phyloP scores from a whole-genome alignment of 2,329 filamentous ascomycete species.

The Paecilomyces sp. region DNA sequence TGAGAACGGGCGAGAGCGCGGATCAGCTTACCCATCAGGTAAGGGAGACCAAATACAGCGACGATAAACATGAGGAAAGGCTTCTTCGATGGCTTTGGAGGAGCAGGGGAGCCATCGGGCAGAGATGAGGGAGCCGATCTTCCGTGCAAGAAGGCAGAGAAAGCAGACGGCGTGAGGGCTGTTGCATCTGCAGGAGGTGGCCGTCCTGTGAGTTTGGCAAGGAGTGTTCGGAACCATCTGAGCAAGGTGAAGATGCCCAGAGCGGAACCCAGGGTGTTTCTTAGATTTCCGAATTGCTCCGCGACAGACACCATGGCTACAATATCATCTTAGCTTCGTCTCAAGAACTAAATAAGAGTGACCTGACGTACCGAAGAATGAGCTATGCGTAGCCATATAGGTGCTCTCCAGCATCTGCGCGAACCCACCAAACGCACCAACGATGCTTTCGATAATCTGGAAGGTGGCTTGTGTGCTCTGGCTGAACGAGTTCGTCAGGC shows the following conservation, averaged over 20 bases:
- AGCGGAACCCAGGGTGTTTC: constrained; percentile 86
- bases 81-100: constrained; percentile 78
- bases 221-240: constrained; percentile 84
- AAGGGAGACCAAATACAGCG: constrained; percentile 90
- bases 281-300: constrained; percentile 90
- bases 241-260: constrained; percentile 93
- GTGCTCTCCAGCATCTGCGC: constrained; percentile 99
- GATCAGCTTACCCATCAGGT: constrained; percentile 95
- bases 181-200: constrained; percentile 82
- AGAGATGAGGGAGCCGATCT: constrained; percentile 39
- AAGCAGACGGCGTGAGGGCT: constrained; percentile 81
- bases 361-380: constrained; percentile 78
- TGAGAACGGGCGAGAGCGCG: constrained; percentile 73
- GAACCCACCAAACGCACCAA: constrained; percentile 93
- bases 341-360: constrained; percentile 4
- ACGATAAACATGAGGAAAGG: constrained; percentile 93
- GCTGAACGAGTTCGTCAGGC: constrained; percentile 88
- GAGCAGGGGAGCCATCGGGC: constrained; percentile 59
- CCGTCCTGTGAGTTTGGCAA: constrained; percentile 88
- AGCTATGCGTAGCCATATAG: constrained; percentile 98
- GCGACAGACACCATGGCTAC: constrained; percentile 95
- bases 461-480: constrained; percentile 95
- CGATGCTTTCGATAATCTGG: constrained; percentile 95
- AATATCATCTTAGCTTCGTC: constrained; percentile 7
- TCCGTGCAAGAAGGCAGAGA: constrained; percentile 79